Percentiles rank a stretch among this genome's conserved stretches.
These are phyloP conservation scores for Lachancea thermotolerans DNA, from an alignment of 805 yeast species.

Conservation along the genomic window DNA sequence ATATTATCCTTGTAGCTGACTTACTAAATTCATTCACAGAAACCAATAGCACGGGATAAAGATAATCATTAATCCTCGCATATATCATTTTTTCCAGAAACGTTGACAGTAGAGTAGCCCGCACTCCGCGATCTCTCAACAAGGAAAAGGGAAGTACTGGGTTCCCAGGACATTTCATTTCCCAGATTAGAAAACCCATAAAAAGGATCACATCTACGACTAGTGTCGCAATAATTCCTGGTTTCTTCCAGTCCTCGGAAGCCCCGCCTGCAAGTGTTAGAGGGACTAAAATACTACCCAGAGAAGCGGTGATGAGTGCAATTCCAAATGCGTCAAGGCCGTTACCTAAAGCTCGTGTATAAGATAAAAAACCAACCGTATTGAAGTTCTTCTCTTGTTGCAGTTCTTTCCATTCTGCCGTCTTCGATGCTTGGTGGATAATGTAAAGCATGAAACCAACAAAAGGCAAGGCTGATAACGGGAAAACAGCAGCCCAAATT, in stretches of 20 bases:
- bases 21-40: conserved; percentile 47
- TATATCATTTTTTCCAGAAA: conserved; percentile 37
- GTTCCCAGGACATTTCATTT: conserved; percentile 39
- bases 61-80: conserved; percentile 56
- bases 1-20: conserved; percentile 58
- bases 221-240: conserved; percentile 49
- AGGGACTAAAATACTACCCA: conserved; percentile 54
- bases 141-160: conserved; percentile 48
- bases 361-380: too few species aligned
- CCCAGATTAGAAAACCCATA: conserved; percentile 44
- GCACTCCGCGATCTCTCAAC: conserved; percentile 55
- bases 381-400: conserved; percentile 28
- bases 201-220: conserved; percentile 48
- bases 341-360: too few species aligned
- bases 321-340: conserved; percentile 53
- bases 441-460: conserved; percentile 36
- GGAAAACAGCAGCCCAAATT: conserved; percentile 49
- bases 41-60: conserved; percentile 56
- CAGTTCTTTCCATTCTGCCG: not conserved
- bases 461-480: conserved; percentile 41
- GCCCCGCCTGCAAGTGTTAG: conserved; percentile 59
- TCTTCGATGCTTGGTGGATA: conserved; percentile 19
- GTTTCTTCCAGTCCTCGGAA: conserved; percentile 42
- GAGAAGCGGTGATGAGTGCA: conserved; percentile 41
- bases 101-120: conserved; percentile 57